Evolutionary conservation across 2,329 filamentous ascomycete species (phyloP), one percentile per base, ranked within the genome.

Genomic region (Talaromyces rugulosus): DNA sequence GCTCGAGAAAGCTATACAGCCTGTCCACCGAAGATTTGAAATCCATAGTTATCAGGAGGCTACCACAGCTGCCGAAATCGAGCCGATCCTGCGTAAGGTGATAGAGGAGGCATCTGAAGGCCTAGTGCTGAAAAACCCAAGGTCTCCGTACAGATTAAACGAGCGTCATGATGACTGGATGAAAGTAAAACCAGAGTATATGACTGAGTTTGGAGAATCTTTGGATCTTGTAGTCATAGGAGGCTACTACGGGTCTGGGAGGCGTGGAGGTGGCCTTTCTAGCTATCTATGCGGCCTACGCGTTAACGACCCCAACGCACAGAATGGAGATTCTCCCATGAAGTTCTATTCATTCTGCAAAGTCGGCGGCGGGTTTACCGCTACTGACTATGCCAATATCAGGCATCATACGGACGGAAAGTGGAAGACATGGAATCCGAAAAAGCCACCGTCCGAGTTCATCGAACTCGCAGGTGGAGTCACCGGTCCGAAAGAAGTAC

Each of bases 181-280:
- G 78, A 99, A 99, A 74, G 93, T 99, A 8, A 99, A 99, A 71
- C 95, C 95, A 1, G 95, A 99, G 66, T 99, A 99, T 75, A 97
- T 98, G 93, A 88, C 88, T 2, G 94, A 96, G 65, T 96, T 95
- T 73, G 95, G 95, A 64, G 94, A 98, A 76, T 91, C 89, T 0
- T 85, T 99, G 3, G 95, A 99, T 72, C 92, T 92, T 66, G 80
- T 97, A 14, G 82, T 99, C 16, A 86, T 99, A 59, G 95, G 94
- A 60, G 95, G 92, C 8, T 98, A 96, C 77, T 99, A 91, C 72
- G 95, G 95, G 14, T 91, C 90, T 33, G 95, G 95, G 0, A 87
- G 85, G 61, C 86, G 95, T 55, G 95, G 95, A 56, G 95, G 94
- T 47, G 85, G 79, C 1, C 79, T 97, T 4, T 92, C 92, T 0